These are phyloP conservation scores for Graphium sp. DNA, from an alignment of 2,329 filamentous ascomycete genomes.

Conservation along the genomic window DNA sequence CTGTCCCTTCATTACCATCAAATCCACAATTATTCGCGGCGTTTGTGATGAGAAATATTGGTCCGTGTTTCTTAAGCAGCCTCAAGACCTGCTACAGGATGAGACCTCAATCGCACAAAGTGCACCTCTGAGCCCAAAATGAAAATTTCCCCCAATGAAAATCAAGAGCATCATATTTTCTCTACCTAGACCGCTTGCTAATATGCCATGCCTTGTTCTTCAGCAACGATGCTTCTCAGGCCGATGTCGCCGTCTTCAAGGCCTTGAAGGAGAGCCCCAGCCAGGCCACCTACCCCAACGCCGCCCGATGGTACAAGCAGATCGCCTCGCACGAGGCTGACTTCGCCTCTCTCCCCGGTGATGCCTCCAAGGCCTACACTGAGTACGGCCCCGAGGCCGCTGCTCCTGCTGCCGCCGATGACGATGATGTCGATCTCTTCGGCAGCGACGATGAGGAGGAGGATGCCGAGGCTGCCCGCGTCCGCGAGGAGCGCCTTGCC, in stretches of 20 bases:
- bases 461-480: constrained; percentile 66
- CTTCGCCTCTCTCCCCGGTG: constrained; percentile 79
- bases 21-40: constrained; percentile 1
- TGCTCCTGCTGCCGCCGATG: constrained; percentile 46
- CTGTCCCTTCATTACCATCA: constrained; percentile 4
- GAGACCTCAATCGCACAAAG: constrained; percentile 51
- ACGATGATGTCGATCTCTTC: constrained; percentile 78
- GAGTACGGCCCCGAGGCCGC: constrained; percentile 75
- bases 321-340: constrained; percentile 84
- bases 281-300: constrained; percentile 78
- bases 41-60: constrained; percentile 63
- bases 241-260: constrained; percentile 93
- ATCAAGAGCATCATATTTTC: too few relatives aligned
- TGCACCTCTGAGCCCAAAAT: constrained; percentile 58
- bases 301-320: constrained; percentile 98
- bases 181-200: constrained; percentile 3
- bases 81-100: constrained; percentile 79
- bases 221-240: constrained; percentile 61
- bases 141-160: too few relatives aligned
- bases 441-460: constrained; percentile 89
- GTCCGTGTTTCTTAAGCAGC: constrained; percentile 90
- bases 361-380: constrained; percentile 76
- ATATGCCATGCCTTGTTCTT: constrained; percentile 2
- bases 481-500: constrained; percentile 78
- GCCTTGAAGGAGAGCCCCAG: constrained; percentile 61